Evolutionary conservation across 352 stramenopile genomes (phyloP).

Genomic region (Peronospora belbahrii): DNA sequence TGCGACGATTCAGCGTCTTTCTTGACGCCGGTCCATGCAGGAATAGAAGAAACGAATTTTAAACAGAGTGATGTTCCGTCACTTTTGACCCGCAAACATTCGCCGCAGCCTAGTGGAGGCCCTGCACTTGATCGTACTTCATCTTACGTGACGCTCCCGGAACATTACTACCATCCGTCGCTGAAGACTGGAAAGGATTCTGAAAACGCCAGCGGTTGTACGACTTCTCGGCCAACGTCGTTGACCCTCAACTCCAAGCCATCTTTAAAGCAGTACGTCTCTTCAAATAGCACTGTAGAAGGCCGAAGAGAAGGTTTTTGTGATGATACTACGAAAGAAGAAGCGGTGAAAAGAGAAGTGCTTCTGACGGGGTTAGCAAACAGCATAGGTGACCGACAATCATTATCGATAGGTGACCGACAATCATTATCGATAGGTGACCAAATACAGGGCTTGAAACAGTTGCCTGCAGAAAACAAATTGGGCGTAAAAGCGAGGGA

Average conservation of each 20-base stretch:
- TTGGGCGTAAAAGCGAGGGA: slow-evolving; percentile 19
- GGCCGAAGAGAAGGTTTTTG: slow-evolving; percentile 9
- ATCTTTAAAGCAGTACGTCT: slow-evolving; percentile 7
- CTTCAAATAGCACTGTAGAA: slow-evolving; percentile 5
- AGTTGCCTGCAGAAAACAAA: slow-evolving; percentile 2
- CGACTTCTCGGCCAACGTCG: slow-evolving; percentile 6
- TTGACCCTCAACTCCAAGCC: slow-evolving; percentile 5
- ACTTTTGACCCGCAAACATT: slow-evolving; percentile 14
- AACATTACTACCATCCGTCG: slow-evolving; percentile 8
- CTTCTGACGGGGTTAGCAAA: slow-evolving; percentile 20
- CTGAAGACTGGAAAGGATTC: slow-evolving; percentile 6
- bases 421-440: slow-evolving; percentile 6
- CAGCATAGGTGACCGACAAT: slow-evolving; percentile 16
- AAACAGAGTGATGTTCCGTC: slow-evolving; percentile 12
- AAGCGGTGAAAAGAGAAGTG: slow-evolving; percentile 17
- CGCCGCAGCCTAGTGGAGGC: slow-evolving; percentile 8
- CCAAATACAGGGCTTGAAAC: slow-evolving; percentile 12
- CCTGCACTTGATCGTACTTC: slow-evolving; percentile 39
- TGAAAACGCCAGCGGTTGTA: slow-evolving; percentile 13
- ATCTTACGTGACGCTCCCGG: slow-evolving; percentile 30
- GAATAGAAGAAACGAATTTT: slow-evolving; percentile 11
- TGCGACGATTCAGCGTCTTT: slow-evolving; percentile 2
- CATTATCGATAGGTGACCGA: slow-evolving; percentile 12
- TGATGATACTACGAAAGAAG: slow-evolving; percentile 22
- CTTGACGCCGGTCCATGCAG: slow-evolving; percentile 2